A percentile compares a stretch with the other conserved stretches of the same genome.
These are phyloP conservation scores for Mallotus repandus DNA, from an alignment of 441 rosid genomes.

Conservation along the genomic window DNA sequence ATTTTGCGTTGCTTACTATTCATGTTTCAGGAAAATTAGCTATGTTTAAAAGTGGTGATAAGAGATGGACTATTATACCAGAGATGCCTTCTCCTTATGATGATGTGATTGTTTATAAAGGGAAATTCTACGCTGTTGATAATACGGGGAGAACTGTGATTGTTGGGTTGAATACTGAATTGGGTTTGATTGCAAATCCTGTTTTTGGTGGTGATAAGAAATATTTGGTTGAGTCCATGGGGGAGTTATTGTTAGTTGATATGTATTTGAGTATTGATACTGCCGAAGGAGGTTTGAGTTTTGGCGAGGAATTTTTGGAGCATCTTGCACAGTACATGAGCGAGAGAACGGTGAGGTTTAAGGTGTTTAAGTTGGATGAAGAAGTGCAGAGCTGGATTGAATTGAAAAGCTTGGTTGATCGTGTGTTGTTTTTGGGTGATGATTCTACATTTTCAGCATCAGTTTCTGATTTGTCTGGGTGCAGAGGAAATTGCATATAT, in stretches of 20 bases:
- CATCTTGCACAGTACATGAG: slow-evolving; percentile 40
- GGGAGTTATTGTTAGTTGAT: slow-evolving; percentile 75
- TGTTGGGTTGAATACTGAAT: slow-evolving; percentile 40
- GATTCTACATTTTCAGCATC: slow-evolving; percentile 70
- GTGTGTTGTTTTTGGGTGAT: slow-evolving; percentile 73
- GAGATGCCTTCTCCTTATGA: slow-evolving; percentile 87
- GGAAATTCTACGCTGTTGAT: slow-evolving; percentile 74
- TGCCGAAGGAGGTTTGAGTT: slow-evolving; percentile 32
- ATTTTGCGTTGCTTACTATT: slow-evolving; percentile 67
- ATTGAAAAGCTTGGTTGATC: slow-evolving; percentile 48
- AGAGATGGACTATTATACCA: slow-evolving; percentile 62
- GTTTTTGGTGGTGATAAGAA: slow-evolving; percentile 92
- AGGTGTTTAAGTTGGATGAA: slow-evolving; percentile 58
- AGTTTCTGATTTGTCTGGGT: slow-evolving; percentile 42
- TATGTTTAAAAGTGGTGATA: slow-evolving; percentile 53
- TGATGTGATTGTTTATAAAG: slow-evolving; percentile 65
- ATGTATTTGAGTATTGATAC: slow-evolving; percentile 69
- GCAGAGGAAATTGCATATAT: slow-evolving; percentile 59
- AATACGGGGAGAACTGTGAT: slow-evolving; percentile 61
- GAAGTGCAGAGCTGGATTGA: slow-evolving; percentile 53
- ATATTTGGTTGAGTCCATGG: slow-evolving; percentile 72
- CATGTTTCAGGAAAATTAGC: slow-evolving; percentile 88
- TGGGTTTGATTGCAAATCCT: slow-evolving; percentile 42
- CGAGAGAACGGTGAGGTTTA: slow-evolving; percentile 75
- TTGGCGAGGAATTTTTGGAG: slow-evolving; percentile 35